Conservation (phyloP, 1,139 yeast genomes). For the Waltiozyma sp. region DNA sequence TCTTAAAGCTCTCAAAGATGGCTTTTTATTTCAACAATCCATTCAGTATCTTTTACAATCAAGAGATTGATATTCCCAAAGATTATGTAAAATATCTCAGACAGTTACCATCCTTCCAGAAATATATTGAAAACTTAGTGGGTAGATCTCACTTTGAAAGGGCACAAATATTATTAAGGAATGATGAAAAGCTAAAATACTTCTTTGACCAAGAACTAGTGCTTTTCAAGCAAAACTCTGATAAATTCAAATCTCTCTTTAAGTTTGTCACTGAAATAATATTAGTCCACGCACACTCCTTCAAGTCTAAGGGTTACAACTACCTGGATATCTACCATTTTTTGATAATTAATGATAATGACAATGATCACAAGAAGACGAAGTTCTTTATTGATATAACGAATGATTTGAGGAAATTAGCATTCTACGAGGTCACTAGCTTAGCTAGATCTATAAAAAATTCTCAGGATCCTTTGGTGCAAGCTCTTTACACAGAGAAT, state of each 20-base stretch:
- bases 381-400: not conserved
- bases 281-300: not conserved
- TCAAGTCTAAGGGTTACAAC: not conserved
- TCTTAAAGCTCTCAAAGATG: conserved; percentile 43
- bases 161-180: not conserved
- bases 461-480: not conserved
- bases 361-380: not conserved
- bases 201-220: conserved; percentile 12
- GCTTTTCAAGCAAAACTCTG: conserved; percentile 1
- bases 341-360: not conserved
- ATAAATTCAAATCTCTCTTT: conserved; percentile 10
- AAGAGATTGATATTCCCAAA: conserved; percentile 9
- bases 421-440: not conserved
- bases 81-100: conserved; percentile 17
- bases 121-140: conserved; percentile 4
- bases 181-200: conserved; percentile 2
- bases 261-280: conserved; percentile 11
- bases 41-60: conserved; percentile 24
- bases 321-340: not conserved
- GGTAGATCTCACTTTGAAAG: not conserved
- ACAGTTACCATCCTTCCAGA: conserved; percentile 18
- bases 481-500: not conserved
- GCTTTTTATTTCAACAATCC: conserved; percentile 48
- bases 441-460: not conserved
- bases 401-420: not conserved